Conservation (phyloP, 805 yeast genomes). For the Kazachstania psychrophila region DNA sequence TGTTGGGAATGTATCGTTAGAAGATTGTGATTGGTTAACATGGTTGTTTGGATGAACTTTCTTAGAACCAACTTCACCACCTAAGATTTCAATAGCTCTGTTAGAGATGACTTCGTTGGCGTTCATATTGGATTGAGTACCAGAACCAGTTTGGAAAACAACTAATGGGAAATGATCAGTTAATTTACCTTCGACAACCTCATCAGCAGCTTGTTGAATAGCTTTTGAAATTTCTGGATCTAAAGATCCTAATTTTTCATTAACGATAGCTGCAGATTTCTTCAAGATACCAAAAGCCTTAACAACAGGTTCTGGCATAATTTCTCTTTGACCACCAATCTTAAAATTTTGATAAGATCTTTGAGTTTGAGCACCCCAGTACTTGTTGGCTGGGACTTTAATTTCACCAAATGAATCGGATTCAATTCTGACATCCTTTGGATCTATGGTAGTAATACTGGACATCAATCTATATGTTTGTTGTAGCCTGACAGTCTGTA, state of each 20-base stretch:
- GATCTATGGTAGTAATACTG: constrained; percentile 1
- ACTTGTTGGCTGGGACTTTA: constrained; percentile 74
- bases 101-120: constrained; percentile 98
- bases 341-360: constrained; percentile 89
- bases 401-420: constrained; percentile 96
- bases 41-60: constrained; percentile 96
- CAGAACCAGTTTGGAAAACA: constrained; percentile 98
- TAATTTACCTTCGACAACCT: constrained; percentile 86
- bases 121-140: constrained; percentile 98
- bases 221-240: constrained; percentile 79
- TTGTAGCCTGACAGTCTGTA: no score
- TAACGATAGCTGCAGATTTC: constrained; percentile 90
- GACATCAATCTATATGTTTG: constrained; percentile 1
- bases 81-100: constrained; percentile 93
- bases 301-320: constrained; percentile 84
- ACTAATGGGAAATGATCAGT: constrained; percentile 94
- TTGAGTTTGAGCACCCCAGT: constrained; percentile 98
- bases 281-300: constrained; percentile 89
- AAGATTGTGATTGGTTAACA: constrained; percentile 97
- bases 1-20: constrained; percentile 98
- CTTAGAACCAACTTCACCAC: constrained; percentile 88
- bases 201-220: constrained; percentile 89
- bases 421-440: constrained; percentile 48
- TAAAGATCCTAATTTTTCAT: constrained; percentile 67
- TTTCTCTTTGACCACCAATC: constrained; percentile 87